Conservation (phyloP, 495 filamentous ascomycete genomes). For the Aspergillus affinis region DNA sequence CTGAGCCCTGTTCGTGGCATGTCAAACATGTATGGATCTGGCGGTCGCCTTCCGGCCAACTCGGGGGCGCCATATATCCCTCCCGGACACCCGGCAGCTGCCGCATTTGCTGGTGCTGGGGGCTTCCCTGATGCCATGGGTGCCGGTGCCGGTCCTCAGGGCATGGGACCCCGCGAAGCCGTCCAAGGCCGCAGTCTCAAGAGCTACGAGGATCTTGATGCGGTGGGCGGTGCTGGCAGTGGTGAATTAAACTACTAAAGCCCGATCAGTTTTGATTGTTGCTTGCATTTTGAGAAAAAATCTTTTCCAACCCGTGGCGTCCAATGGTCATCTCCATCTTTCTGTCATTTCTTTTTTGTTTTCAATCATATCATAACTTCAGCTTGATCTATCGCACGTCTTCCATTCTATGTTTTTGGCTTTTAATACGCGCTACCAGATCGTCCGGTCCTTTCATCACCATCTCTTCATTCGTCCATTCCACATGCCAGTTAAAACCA, state of each 20-base stretch:
- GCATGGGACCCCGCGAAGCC: constrained; percentile 78
- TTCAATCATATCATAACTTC: not conserved
- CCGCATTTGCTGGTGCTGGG: constrained; percentile 39
- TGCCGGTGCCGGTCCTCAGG: constrained; percentile 60
- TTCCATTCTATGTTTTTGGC: not conserved
- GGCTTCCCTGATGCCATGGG: constrained; percentile 48
- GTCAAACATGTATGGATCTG: constrained; percentile 35
- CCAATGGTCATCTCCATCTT: not conserved
- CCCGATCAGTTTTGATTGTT: not conserved
- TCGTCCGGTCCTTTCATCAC: not conserved
- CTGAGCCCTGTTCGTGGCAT: constrained; percentile 45
- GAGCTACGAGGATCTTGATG: constrained; percentile 96
- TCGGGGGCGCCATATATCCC: constrained; percentile 38
- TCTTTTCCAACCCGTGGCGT: not conserved
- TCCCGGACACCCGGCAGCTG: constrained; percentile 43
- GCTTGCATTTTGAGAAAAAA: not conserved
- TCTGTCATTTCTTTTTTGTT: constrained; percentile 4
- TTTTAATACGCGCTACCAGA: not conserved
- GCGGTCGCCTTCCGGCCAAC: constrained; percentile 38
- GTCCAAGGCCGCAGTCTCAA: constrained; percentile 88
- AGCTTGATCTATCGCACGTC: not conserved
- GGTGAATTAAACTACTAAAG: constrained; percentile 63
- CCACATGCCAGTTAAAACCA: not conserved
- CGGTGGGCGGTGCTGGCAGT: constrained; percentile 54
- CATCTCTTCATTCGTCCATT: constrained; percentile 2